These are phyloP conservation scores for Pulveroboletus frians DNA, from an alignment of 768 basidiomycete species.

Conservation along the genomic window DNA sequence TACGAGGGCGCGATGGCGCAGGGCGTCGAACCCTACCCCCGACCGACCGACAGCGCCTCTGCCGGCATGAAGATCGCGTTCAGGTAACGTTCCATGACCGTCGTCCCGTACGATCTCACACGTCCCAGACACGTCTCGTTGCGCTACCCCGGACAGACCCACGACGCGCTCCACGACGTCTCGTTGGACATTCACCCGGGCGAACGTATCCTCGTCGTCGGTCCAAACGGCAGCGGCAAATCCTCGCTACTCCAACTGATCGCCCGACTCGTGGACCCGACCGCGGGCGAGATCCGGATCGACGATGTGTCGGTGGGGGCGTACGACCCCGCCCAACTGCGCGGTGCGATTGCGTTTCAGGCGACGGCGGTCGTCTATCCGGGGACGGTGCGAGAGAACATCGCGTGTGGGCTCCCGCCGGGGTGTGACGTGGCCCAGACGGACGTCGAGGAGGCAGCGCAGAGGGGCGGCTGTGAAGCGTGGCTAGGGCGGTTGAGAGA, in stretches of 20 bases:
- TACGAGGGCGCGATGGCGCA: constrained; percentile 13
- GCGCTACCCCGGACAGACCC: constrained; percentile 19
- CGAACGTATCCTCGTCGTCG: constrained; percentile 29
- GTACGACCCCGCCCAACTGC: constrained; percentile 40
- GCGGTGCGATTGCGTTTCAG: constrained; percentile 41
- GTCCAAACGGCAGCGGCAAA: constrained; percentile 28
- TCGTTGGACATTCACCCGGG: constrained; percentile 29
- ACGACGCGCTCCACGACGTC: constrained; percentile 20
- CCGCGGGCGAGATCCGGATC: constrained; percentile 40
- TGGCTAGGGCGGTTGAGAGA: constrained; percentile 34
- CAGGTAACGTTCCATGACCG: too few species aligned
- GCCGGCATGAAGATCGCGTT: constrained; percentile 26
- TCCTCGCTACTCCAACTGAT: constrained; percentile 43
- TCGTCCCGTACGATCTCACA: too few species aligned
- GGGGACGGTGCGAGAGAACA: constrained; percentile 41
- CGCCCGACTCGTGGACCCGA: constrained; percentile 44
- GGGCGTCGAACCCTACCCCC: constrained; percentile 21
- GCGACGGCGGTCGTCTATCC: constrained; percentile 49
- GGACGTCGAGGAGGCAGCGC: constrained; percentile 29
- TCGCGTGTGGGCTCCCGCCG: constrained; percentile 28
- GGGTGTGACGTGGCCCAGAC: constrained; percentile 13
- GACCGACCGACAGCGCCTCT: background rate
- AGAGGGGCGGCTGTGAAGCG: constrained; percentile 24
- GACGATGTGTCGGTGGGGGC: constrained; percentile 41
- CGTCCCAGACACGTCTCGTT: constrained; percentile 20